These are phyloP conservation scores for Polyporus arcularius DNA, from an alignment of 768 basidiomycete genomes.

Conservation along the genomic window DNA sequence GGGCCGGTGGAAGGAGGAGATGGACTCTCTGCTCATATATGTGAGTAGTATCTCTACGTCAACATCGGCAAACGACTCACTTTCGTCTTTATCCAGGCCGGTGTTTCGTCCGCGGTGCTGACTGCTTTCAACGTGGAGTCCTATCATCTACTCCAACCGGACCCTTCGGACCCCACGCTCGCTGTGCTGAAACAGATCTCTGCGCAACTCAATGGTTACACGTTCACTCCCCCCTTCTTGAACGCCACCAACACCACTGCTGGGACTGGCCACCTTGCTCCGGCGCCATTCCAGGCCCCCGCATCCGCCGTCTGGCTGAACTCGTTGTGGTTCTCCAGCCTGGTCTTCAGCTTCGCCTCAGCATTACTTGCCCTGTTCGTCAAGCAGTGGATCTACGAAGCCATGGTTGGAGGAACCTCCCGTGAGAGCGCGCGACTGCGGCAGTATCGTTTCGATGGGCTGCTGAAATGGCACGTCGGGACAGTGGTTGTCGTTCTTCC, in stretches of 20 bases:
- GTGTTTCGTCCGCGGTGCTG: conserved; percentile 25
- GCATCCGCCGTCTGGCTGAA: conserved; percentile 14
- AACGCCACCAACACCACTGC: background rate
- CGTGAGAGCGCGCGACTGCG: conserved; percentile 19
- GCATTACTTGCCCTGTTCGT: conserved; percentile 25
- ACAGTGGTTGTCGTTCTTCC: conserved; percentile 13
- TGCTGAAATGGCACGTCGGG: conserved; percentile 21
- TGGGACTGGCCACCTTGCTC: background rate
- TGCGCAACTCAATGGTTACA: background rate
- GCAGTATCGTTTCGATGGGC: conserved; percentile 25
- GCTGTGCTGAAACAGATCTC: conserved; percentile 7
- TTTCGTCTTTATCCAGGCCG: conserved; percentile 22
- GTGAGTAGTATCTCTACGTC: too few relatives aligned
- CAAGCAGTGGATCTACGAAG: conserved; percentile 27
- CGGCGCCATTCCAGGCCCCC: background rate
- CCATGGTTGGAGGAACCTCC: conserved; percentile 15
- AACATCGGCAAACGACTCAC: too few relatives aligned
- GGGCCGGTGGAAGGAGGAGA: too few relatives aligned
- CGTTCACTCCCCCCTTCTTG: background rate
- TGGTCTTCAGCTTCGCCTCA: conserved; percentile 23
- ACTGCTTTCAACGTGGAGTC: conserved; percentile 20
- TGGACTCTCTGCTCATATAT: too few relatives aligned
- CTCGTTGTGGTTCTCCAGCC: conserved; percentile 23
- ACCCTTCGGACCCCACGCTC: background rate
- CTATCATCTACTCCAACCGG: conserved; percentile 7